A percentile compares a stretch with the other conserved stretches of the same genome.
These are phyloP conservation scores for Coniferiporia sulphurascens DNA, from an alignment of 1,284 basidiomycete genomes.

Conservation along the genomic window DNA sequence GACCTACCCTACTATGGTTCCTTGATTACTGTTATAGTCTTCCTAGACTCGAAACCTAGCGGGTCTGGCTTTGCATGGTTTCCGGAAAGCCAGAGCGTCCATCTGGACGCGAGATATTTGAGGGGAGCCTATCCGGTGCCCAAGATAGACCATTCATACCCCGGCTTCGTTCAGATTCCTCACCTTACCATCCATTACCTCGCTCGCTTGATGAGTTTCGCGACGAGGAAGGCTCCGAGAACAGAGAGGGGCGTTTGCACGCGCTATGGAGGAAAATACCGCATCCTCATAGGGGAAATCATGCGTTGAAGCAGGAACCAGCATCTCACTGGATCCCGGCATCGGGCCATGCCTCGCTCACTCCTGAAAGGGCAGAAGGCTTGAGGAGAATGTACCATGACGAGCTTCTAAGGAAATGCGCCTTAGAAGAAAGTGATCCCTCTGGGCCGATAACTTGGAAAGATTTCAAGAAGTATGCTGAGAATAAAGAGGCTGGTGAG, in stretches of 20 bases:
- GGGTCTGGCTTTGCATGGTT: conserved; percentile 7
- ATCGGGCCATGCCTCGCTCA: conserved; percentile 38
- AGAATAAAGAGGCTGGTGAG: conserved; percentile 73
- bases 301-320: conserved; percentile 25
- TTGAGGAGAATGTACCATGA: conserved; percentile 71
- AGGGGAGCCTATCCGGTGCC: conserved; percentile 46
- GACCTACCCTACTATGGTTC: background rate
- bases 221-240: conserved; percentile 53
- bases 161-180: conserved; percentile 49
- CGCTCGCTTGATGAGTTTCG: conserved; percentile 59
- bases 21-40: conserved; percentile 1
- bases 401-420: conserved; percentile 67
- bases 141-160: conserved; percentile 54
- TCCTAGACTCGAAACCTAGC: background rate
- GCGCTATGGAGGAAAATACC: conserved; percentile 60
- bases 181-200: conserved; percentile 36
- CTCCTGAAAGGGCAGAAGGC: conserved; percentile 62
- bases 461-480: conserved; percentile 74
- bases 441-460: conserved; percentile 61
- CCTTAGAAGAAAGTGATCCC: conserved; percentile 39
- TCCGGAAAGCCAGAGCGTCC: conserved; percentile 18
- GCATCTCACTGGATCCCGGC: conserved; percentile 25
- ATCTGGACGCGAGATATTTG: conserved; percentile 43
- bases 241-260: conserved; percentile 52
- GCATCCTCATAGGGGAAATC: conserved; percentile 21